Percentiles rank a stretch among this genome's conserved stretches.
Conservation (phyloP, 495 filamentous ascomycete genomes). For the Margaritispora aquatica region DNA sequence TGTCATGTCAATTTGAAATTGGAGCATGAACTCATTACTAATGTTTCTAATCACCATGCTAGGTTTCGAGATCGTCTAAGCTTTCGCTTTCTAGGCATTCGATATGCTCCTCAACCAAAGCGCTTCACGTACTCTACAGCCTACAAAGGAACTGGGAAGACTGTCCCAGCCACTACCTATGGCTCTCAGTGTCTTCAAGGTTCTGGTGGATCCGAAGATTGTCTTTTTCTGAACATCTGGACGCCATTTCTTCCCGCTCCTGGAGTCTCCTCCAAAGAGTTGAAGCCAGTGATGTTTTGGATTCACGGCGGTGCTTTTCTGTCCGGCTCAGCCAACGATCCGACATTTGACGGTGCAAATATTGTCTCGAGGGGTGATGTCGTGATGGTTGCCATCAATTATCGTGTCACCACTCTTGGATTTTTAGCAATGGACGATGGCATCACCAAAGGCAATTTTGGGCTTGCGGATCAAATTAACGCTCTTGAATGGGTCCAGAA, state of each 20-base stretch:
- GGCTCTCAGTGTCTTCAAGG: conserved; percentile 36
- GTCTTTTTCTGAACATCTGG: conserved; percentile 39
- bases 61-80: conserved; percentile 43
- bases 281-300: conserved; percentile 43
- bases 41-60: neutral
- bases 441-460: conserved; percentile 40
- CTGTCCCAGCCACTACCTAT: conserved; percentile 20
- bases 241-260: conserved; percentile 39
- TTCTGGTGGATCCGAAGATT: conserved; percentile 38
- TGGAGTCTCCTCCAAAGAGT: conserved; percentile 13
- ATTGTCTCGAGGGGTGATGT: conserved; percentile 39
- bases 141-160: conserved; percentile 13
- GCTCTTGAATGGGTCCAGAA: conserved; percentile 41
- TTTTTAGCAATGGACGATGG: conserved; percentile 35
- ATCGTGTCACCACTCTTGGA: conserved; percentile 29
- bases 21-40: neutral
- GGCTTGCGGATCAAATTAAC: conserved; percentile 44
- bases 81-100: conserved; percentile 42
- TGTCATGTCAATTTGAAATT: too few species aligned
- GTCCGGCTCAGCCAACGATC: conserved; percentile 22
- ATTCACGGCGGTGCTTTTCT: conserved; percentile 28
- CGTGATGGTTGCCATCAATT: conserved; percentile 35
- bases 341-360: conserved; percentile 39
- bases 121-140: conserved; percentile 29
- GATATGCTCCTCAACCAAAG: conserved; percentile 32